phyloP scores from a whole-genome alignment of 192 early-diverging fungal species.

The Umbelopsis sp. region DNA sequence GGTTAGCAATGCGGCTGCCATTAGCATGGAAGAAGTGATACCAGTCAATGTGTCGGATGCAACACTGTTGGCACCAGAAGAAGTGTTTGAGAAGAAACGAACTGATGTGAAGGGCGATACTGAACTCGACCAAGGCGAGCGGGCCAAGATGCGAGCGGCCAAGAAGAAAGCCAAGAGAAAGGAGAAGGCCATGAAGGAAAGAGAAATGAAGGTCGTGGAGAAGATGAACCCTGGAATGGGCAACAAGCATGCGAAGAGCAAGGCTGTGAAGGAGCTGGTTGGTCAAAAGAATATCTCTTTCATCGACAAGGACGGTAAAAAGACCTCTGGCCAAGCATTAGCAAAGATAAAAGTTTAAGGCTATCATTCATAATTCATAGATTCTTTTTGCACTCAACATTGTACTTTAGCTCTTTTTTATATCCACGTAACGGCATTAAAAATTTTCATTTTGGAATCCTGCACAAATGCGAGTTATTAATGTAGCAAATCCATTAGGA shows the following conservation, averaged over 20 bases:
- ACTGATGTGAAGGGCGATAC: slow-evolving; percentile 73
- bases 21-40: slow-evolving; percentile 95
- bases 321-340: slow-evolving; percentile 21
- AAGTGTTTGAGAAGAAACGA: slow-evolving; percentile 83
- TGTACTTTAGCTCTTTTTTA: slow-evolving; percentile 7
- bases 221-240: slow-evolving; percentile 44
- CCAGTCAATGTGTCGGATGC: slow-evolving; percentile 85
- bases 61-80: slow-evolving; percentile 83
- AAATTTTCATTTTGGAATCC: not conserved
- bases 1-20: slow-evolving; percentile 76
- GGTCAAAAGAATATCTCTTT: slow-evolving; percentile 56
- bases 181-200: slow-evolving; percentile 55
- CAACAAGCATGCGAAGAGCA: slow-evolving; percentile 54
- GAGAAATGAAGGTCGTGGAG: slow-evolving; percentile 51
- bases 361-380: not conserved
- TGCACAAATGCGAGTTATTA: too few relatives aligned
- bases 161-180: slow-evolving; percentile 72
- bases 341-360: not conserved
- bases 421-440: slow-evolving; percentile 17
- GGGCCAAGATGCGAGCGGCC: slow-evolving; percentile 67
- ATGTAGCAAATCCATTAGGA: too few relatives aligned
- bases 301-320: slow-evolving; percentile 43
- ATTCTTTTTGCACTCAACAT: not conserved
- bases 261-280: slow-evolving; percentile 64
- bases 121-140: slow-evolving; percentile 79